Evolutionary conservation across 2,329 filamentous ascomycete genomes (phyloP).

Genomic region (Cladosporium sphaerospermum): DNA sequence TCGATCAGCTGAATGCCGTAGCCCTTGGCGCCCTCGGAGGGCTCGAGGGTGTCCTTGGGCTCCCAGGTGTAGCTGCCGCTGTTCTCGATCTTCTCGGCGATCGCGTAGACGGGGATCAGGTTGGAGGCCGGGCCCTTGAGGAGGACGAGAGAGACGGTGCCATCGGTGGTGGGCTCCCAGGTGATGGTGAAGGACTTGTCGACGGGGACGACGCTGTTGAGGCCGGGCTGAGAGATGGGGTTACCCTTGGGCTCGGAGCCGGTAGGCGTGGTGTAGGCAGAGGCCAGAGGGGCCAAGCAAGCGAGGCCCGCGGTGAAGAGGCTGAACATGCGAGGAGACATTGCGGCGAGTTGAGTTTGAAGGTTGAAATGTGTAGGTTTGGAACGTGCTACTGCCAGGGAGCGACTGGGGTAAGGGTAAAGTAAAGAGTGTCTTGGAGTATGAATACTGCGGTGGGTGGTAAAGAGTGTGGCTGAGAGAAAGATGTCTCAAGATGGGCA

Average conservation of each 20-base stretch:
- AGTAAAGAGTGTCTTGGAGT: conserved; percentile 15
- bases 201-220: conserved; percentile 49
- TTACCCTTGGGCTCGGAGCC: conserved; percentile 42
- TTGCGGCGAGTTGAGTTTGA: conserved; percentile 11
- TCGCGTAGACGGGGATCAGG: conserved; percentile 45
- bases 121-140: conserved; percentile 54
- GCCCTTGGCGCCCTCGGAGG: conserved; percentile 41
- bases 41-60: conserved; percentile 40
- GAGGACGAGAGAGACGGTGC: conserved; percentile 52
- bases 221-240: conserved; percentile 47
- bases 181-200: conserved; percentile 53
- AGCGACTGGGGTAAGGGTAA: conserved; percentile 6
- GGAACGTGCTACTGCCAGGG: not conserved
- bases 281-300: conserved; percentile 41
- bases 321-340: conserved; percentile 33
- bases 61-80: conserved; percentile 51
- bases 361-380: not conserved
- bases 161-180: conserved; percentile 47
- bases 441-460: conserved; percentile 4
- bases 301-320: conserved; percentile 51
- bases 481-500: conserved; percentile 15
- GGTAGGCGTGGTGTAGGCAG: conserved; percentile 37
- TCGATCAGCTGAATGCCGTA: conserved; percentile 59
- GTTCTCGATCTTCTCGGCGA: conserved; percentile 51
- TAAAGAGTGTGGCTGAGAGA: conserved; percentile 25